Base-by-base conservation (phyloP, 2,329 filamentous ascomycete species). In the Ophiostoma ips region DNA sequence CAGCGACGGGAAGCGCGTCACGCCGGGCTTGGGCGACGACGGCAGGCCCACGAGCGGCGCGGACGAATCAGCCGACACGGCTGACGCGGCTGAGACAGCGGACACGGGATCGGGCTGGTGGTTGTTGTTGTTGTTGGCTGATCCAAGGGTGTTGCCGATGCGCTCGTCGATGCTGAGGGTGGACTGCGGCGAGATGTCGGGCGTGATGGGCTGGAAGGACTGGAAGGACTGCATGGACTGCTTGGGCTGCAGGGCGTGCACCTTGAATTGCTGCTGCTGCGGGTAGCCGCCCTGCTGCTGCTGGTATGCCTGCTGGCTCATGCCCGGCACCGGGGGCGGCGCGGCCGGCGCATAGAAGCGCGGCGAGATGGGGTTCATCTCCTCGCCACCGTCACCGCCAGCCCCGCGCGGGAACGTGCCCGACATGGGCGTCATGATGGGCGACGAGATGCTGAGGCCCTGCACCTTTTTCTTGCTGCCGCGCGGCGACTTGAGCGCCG, bases 341-440 rank as follows among this genome's bases (percentile, higher is more conserved):
- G 75, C 69, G 4, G 72, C 65, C 10, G 77, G 76, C 4, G 71
- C 69, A 55, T 82, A 81, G 44, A 75, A 70, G 30, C 77, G 71
- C 18, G 75, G 77, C 12, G 75, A 68, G 49, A 82, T 76, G 46
- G 71, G 56, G 58, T 67, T 73, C 68, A 80, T 71, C 60, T 81
- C 77, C 56, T 76, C 72, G 21, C 65, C 72, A 19, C 65, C 66
- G 46, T 75, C 70, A n/a, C n/a, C n/a, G 24, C 64, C 66, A 44
- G 74, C 69, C 13, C 70, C 63, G 28, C 69, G 68, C 2, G 76
- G 73, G 56, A 81, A 82, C 2, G 72, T 76, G 3, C 67, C 71
- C 2, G 78, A 77, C 65, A 74, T 73, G 13, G 79, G 78, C 9
- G 78, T 82, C 69, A 79, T 74, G 57, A 83, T 78, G 47, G 79